Conservation (phyloP, 23 red algal genomes). For the Gracilaria vermiculophylla region DNA sequence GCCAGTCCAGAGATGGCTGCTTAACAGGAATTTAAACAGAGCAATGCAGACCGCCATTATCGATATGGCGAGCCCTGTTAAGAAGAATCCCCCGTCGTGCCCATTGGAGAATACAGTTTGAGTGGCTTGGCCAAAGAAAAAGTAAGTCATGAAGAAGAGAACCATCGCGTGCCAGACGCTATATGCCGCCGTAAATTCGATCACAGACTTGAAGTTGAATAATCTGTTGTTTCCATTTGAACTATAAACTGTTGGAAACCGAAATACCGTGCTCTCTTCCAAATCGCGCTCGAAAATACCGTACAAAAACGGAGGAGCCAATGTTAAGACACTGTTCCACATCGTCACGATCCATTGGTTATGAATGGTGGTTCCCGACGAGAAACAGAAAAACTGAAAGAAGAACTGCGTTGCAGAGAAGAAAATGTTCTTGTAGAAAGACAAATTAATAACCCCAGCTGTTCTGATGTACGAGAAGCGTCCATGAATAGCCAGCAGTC, state of each 20-base stretch:
- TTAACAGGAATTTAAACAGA: conserved; percentile 66
- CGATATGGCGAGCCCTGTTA: conserved; percentile 45
- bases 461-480: conserved; percentile 82
- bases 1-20: conserved; percentile 50
- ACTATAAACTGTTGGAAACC: conserved; percentile 66
- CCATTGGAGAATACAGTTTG: conserved; percentile 52
- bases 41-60: conserved; percentile 52
- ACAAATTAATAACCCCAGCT: conserved; percentile 81
- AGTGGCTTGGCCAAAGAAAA: conserved; percentile 25
- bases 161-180: conserved; percentile 72
- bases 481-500: conserved; percentile 83
- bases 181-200: conserved; percentile 68
- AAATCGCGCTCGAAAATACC: conserved; percentile 91
- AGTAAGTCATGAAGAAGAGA: conserved; percentile 62
- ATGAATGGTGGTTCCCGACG: conserved; percentile 74
- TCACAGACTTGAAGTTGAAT: conserved; percentile 52
- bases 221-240: conserved; percentile 57
- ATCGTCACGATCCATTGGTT: conserved; percentile 76
- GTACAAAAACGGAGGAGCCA: conserved; percentile 70
- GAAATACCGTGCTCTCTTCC: conserved; percentile 59
- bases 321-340: conserved; percentile 82
- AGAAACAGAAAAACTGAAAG: conserved; percentile 87
- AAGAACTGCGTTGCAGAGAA: conserved; percentile 70
- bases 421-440: conserved; percentile 89
- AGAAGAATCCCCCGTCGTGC: conserved; percentile 48